Base-by-base conservation (phyloP, 495 filamentous ascomycete genomes). In the Xylaria nigripes region DNA sequence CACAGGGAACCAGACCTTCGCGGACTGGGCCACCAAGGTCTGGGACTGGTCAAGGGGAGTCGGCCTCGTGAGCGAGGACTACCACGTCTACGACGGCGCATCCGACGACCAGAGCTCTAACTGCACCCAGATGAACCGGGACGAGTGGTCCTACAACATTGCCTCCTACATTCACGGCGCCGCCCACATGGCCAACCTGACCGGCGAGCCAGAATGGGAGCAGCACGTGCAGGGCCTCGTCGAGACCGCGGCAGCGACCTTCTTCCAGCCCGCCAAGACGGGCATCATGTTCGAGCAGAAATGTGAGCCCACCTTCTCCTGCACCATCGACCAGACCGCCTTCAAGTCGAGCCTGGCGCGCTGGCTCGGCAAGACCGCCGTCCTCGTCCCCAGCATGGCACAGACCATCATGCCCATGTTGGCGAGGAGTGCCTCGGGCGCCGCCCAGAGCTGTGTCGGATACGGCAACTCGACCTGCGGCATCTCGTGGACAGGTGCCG, bases 281-380 rank as follows among this genome's bases (percentile, higher is more conserved):
- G 70, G 75, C 58, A 68, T 87, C 64, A 79, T 89, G 72, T 72
- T 70, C 40, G 89, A 91, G 66, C 78, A 82, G 45, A 80, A 82
- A 34, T 92, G 87, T 72, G 89, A 94, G 60, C 67, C 71, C 0
- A 60, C 65, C 25, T 72, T 68, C 38, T 78, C 77, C 50, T 94
- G 89, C 68, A 78, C 86, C 65, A 73, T 76, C 45, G 88, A 92
- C 62, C 81, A 87, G 66, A 76, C 75, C 40, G 79, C 76, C 46
- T 90, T 89, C 77, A 94, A 92, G 68, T 85, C 84, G 16, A 85
- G 86, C 61, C 71, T 89, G n/a, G 67, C 82, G 8, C 82, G 81
- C n/a, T 90, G 84, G 85, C 70, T 92, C 48, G 83, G 81, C 3
- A 78, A 81, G 51, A 78, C 81, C 40, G 75, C 81, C 7, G 81